phyloP scores from a whole-genome alignment of 208 protist genomes.

The Crithidia expoeki region DNA sequence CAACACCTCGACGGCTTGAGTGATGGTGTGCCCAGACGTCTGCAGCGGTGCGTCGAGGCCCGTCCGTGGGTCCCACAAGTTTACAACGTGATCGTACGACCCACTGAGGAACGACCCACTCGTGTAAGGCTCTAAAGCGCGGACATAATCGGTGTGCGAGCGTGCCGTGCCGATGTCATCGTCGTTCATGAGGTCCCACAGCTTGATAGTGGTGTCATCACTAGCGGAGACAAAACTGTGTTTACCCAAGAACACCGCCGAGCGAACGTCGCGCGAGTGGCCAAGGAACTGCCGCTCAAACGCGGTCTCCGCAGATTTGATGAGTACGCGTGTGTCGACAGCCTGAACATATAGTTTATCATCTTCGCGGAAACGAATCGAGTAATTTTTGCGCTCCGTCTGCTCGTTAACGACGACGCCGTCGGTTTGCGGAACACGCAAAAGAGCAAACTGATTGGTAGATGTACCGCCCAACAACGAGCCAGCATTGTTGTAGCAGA shows the following conservation, averaged over 20 bases:
- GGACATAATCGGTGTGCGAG: conserved; percentile 87
- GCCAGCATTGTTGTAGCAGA: conserved; percentile 69
- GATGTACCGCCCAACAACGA: conserved; percentile 68
- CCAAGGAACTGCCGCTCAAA: conserved; percentile 83
- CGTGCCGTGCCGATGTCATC: conserved; percentile 52
- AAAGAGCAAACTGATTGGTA: conserved; percentile 79
- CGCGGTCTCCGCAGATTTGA: conserved; percentile 79
- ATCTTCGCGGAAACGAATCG: conserved; percentile 77
- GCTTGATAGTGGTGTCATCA: conserved; percentile 82
- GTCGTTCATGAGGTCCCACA: conserved; percentile 83
- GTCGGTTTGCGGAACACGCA: conserved; percentile 77
- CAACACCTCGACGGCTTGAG: conserved; percentile 66
- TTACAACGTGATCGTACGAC: conserved; percentile 85
- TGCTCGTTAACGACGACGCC: conserved; percentile 86
- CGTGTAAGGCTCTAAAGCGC: conserved; percentile 62
- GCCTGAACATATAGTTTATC: conserved; percentile 80
- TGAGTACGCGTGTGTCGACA: conserved; percentile 77
- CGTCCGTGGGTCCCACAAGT: conserved; percentile 81
- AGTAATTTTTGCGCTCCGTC: conserved; percentile 74
- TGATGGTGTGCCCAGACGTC: conserved; percentile 34
- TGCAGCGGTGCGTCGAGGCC: conserved; percentile 59
- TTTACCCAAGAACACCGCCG: conserved; percentile 67
- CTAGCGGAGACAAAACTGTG: conserved; percentile 85
- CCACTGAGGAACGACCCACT: conserved; percentile 77
- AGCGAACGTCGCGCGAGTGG: conserved; percentile 79